phyloP scores from a whole-genome alignment of 73 alveolate genomes.

The Tetrahymena elliotti region DNA sequence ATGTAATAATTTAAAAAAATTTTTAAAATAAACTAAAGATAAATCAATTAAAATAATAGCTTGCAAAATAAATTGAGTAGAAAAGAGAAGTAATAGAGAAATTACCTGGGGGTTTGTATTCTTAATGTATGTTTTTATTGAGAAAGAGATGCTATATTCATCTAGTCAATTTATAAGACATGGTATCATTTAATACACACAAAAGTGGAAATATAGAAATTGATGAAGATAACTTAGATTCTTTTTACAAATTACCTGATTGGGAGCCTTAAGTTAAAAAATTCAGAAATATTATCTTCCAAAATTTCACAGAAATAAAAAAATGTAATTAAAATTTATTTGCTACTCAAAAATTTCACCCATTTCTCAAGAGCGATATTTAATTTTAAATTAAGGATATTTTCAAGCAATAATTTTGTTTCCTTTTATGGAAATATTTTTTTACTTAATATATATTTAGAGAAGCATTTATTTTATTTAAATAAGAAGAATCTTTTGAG shows the following conservation, averaged over 20 bases:
- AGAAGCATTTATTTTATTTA: too few species aligned
- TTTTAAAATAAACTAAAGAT: neutral
- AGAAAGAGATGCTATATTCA: constrained; percentile 19
- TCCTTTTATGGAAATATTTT: too few species aligned
- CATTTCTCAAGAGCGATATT: too few species aligned
- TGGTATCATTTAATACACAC: constrained; percentile 27
- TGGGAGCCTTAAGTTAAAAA: neutral
- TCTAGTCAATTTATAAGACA: constrained; percentile 1
- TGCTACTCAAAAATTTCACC: too few species aligned
- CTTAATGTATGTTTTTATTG: constrained; percentile 16
- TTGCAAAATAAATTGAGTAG: constrained; percentile 19
- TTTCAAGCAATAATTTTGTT: too few species aligned
- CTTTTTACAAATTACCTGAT: neutral
- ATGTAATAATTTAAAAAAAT: neutral
- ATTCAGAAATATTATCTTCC: neutral
- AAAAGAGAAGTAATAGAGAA: constrained; percentile 1
- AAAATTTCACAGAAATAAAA: neutral
- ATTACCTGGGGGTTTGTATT: constrained; percentile 17
- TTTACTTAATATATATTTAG: too few species aligned
- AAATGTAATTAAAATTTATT: neutral
- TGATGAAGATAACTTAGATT: constrained; percentile 2
- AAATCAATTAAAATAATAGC: neutral
- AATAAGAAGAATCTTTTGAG: too few species aligned
- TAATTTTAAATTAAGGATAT: too few species aligned
- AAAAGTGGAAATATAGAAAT: constrained; percentile 22